Base-by-base conservation (phyloP, 768 basidiomycete genomes). In the Lentinula aciculospora region DNA sequence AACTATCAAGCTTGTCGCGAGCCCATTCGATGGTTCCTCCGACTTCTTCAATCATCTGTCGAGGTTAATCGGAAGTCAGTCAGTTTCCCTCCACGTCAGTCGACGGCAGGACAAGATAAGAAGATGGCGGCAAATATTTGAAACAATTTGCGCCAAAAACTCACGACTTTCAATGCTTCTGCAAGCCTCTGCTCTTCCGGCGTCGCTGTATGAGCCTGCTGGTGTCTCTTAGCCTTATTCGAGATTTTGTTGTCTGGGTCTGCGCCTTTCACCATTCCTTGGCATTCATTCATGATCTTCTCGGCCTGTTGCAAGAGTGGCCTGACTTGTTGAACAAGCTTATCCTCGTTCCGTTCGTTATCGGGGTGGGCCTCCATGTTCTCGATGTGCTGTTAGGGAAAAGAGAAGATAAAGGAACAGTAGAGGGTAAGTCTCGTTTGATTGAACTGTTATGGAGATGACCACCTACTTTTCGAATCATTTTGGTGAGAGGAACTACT, bases 1-100 rank as follows among this genome's bases (percentile, higher is more conserved):
- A 72, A 13, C 63, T 64, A 29, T 72, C 66, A 34, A 74, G 64
- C 60, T 74, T 74, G 54, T 71, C 64, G 45, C 64, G 66, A 2
- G 74, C 73, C 71, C 73, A 74, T 42, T 74, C 69, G 34, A 74
- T 70, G 0, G 72, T 74, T 7, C 73, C 73, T 21, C 69, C 67
- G 23, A 75, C 72, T 57, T 72, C 71, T 58, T 74, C 65, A 27
- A 72, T 51, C 58, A 74, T 60, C 74, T 74, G 47, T 9, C 29
- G 1, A 36, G 23, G 25, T 28, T 21, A 12, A 56, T n/a, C 37
- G 25, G 17, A 9, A n/a, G 19, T 23, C 5, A 48, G 37, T 29
- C 37, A n/a, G n/a, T n/a, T n/a, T n/a, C n/a, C n/a, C n/a, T n/a
- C n/a, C n/a, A n/a, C n/a, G 10, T 4, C 1, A 31, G 25, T 7